Evolutionary conservation across 768 basidiomycete species (phyloP), one percentile per base, ranked within the genome.

Genomic region (Galerina marginata): DNA sequence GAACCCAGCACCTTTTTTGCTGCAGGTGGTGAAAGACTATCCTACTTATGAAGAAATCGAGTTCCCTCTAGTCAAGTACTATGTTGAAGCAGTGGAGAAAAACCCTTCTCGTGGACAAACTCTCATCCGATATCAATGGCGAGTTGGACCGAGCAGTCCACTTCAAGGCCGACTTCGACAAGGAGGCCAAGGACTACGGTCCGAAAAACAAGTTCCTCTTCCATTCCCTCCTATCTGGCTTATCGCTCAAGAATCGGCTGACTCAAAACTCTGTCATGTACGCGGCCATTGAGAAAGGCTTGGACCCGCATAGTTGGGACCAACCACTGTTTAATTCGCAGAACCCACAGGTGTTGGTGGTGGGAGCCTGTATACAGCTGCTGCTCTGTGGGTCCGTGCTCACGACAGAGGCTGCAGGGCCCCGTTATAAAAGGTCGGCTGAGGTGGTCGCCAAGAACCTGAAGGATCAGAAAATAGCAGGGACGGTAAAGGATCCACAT

Each of bases 281-380:
- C n/a, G 33, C 48, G 14, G 39, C 40, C 39, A 54, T 63, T 15
- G 39, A 39, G 25, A 47, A 47, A 23, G 57, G 64, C 15, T 57
- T 65, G 49, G 49, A 59, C 10, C 33, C 26, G 14, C 23, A 20
- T 39, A 9, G 50, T 25, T 43, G 43, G 15, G 9, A 12, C 11
- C 29, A 33, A 3, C 7, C 29, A 7, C 7, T 2, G 29, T 33
- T 33, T 7, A 33, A 7, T 33, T 33, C 29, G 29, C 29, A 33
- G 29, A 23, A 20, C 26, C 50, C 61, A 38, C 56, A 65, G 48
- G 50, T 62, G 20, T 25, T 60, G 42, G 58, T 65, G 12, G 55
- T 63, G 9, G 61, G 65, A 42, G 38, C 62, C 10, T 63, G 65
- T 50, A 65, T 65, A 23, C 65, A 65, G 42, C 58, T 65, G 3